Base-by-base conservation (phyloP, 768 basidiomycete species). In the Baorangia bicolor region DNA sequence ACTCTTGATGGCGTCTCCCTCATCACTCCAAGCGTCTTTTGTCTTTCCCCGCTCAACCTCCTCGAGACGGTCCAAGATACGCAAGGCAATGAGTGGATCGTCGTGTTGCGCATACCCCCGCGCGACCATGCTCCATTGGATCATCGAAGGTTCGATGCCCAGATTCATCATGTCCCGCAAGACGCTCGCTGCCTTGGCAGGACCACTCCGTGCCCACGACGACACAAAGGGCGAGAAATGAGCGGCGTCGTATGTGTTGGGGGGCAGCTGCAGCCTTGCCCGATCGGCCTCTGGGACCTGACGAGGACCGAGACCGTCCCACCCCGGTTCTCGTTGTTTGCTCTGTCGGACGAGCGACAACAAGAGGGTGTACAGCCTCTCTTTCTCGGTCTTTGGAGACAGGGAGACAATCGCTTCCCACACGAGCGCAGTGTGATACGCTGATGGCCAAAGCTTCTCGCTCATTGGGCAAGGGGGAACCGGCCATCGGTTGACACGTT, bases 181-280 rank as follows among this genome's bases (percentile, higher is more conserved):
- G 20, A 86, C 72, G 21, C 60, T 56, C 0, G 72, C 62, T 0
- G 79, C 81, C 28, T 65, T 64, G 5, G 61, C 44, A 1, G 76
- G 64, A 2, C 56, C 59, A 4, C 63, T 48, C 5, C 59, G 51
- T 48, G 75, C 74, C 60, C 83, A 71, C 20, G 65, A 66, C 34
- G 71, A 65, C 38, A 87, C 67, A 64, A 88, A 88, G 0, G 82
- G 77, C 1, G 75, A 80, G 63, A 88, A 89, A 57, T 74, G 73
- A 34, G 69, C 62, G 31, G 65, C 59, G 57, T 73, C 75, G 69
- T 70, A 58, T 16, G 73, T 58, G 23, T 70, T 63, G 0, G 61
- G 69, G 30, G 62, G 57, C 21, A 74, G 53, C 12, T 66, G 51
- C 33, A 70, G 47, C 13, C 35, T n/a, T 7, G 35, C n/a, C 9